Percentiles rank a stretch among this genome's conserved stretches.
Evolutionary conservation across 148 eudicot species (phyloP).

Genomic region (Fallopia convolvulus): DNA sequence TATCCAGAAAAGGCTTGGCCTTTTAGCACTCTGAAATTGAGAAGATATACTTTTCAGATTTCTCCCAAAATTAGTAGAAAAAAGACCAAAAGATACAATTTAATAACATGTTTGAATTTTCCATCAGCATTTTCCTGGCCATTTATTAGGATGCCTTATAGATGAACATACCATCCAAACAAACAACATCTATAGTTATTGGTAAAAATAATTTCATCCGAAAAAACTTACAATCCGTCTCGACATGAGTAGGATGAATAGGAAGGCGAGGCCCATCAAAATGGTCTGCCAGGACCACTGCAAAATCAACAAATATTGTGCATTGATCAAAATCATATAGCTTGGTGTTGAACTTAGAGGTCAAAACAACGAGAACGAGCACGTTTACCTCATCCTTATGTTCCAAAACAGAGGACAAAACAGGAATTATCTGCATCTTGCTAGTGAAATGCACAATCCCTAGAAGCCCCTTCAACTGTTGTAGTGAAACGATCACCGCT

Average conservation of each 20-base stretch:
- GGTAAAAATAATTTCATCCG: no score
- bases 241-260: constrained; percentile 54
- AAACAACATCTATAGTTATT: no score
- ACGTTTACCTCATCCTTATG: constrained; percentile 58
- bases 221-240: constrained; percentile 59
- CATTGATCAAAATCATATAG: not conserved
- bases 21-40: constrained; percentile 45
- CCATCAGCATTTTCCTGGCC: not conserved
- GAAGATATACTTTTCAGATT: not conserved
- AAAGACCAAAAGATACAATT: not conserved
- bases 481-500: constrained; percentile 83
- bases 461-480: constrained; percentile 84
- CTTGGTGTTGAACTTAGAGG: not conserved
- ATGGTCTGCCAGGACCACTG: constrained; percentile 96
- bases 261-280: constrained; percentile 66
- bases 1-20: constrained; percentile 73
- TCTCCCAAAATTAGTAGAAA: not conserved
- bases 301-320: constrained; percentile 17
- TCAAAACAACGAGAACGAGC: constrained; percentile 4
- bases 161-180: no score
- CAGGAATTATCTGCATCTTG: constrained; percentile 82
- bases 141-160: no score
- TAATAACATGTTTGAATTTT: not conserved
- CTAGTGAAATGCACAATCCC: constrained; percentile 84
- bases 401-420: constrained; percentile 55